Conservation (phyloP, 2,329 filamentous ascomycete genomes). For the Graphilbum ipis-grandicollis region DNA sequence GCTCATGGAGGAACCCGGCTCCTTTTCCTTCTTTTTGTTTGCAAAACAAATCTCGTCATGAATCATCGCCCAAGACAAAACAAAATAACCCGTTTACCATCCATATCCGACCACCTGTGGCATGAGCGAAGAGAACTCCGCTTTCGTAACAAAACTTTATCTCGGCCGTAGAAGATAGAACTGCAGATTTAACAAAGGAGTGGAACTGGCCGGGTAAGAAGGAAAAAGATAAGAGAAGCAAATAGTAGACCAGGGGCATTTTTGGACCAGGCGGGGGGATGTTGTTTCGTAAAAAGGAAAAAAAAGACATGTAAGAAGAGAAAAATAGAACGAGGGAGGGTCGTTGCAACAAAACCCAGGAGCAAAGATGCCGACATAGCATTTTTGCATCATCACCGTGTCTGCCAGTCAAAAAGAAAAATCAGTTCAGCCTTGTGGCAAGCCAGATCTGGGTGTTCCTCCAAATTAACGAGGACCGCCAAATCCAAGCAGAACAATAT, state of each 20-base stretch:
- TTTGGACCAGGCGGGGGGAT: background rate
- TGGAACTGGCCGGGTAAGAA: background rate
- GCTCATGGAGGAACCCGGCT: constrained; percentile 12
- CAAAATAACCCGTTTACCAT: constrained; percentile 5
- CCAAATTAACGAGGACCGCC: constrained; percentile 25
- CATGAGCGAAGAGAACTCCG: background rate
- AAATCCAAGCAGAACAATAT: constrained; percentile 31
- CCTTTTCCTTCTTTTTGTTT: constrained; percentile 5
- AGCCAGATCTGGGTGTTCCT: constrained; percentile 40
- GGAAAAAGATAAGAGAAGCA: background rate
- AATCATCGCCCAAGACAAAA: constrained; percentile 9
- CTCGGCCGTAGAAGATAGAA: background rate
- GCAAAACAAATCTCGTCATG: constrained; percentile 7
- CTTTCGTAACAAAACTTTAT: constrained; percentile 2
- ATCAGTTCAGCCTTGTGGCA: constrained; percentile 44
- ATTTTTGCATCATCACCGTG: constrained; percentile 23
- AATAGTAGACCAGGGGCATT: background rate
- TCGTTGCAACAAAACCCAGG: background rate
- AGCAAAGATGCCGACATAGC: constrained; percentile 18
- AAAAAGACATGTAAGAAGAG: background rate
- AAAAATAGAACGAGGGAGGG: too few species aligned
- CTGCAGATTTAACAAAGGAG: background rate
- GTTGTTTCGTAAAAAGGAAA: background rate
- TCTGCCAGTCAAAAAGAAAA: constrained; percentile 23
- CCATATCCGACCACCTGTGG: constrained; percentile 1